Conservation (phyloP, 2,329 filamentous ascomycete genomes). For the Nothopassalora personata region DNA sequence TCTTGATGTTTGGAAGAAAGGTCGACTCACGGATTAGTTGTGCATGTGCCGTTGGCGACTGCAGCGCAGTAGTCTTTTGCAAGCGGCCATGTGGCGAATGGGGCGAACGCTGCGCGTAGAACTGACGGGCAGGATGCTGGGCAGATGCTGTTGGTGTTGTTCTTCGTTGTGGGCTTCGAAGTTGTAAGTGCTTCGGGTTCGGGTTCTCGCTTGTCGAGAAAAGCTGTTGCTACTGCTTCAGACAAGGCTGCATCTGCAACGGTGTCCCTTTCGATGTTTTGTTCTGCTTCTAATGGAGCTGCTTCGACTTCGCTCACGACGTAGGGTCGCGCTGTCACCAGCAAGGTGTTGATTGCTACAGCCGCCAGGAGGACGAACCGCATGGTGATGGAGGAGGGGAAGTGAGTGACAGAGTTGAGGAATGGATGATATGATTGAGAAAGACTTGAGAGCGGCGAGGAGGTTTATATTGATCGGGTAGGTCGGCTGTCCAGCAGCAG, state of each 20-base stretch:
- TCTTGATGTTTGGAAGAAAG: background rate
- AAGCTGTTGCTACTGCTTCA: background rate
- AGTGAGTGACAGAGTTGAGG: no score
- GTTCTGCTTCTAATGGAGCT: background rate
- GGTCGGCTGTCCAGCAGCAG: no score
- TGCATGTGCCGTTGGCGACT: background rate
- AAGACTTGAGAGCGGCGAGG: no score
- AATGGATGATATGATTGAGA: no score
- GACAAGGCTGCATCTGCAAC: background rate
- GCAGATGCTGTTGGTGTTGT: background rate
- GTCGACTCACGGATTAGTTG: background rate
- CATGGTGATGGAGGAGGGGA: background rate
- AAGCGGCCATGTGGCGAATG: background rate
- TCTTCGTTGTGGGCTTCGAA: background rate
- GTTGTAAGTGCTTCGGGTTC: background rate
- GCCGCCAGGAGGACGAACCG: background rate
- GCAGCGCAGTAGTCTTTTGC: background rate
- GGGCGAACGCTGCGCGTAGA: background rate
- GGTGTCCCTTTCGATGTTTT: background rate
- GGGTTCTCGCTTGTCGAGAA: background rate
- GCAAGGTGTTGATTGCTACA: background rate
- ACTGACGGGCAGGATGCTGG: background rate
- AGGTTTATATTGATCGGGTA: no score
- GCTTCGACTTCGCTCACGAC: background rate
- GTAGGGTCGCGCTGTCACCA: background rate